Percentiles rank a stretch among this genome's conserved stretches.
These are phyloP conservation scores for Russula compacta DNA, from an alignment of 768 basidiomycete genomes.

Conservation along the genomic window DNA sequence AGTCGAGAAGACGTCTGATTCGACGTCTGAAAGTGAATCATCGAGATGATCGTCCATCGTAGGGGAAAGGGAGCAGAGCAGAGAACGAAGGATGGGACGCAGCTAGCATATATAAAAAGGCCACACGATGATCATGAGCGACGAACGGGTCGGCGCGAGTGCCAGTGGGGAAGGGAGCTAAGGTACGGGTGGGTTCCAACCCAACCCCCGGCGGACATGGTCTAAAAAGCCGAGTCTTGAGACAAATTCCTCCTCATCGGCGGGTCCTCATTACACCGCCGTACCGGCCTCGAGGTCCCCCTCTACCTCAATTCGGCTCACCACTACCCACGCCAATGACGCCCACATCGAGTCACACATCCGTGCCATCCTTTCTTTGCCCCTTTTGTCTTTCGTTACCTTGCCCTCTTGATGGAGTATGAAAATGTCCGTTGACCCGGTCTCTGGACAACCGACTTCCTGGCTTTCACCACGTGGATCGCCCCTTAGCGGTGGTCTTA, in stretches of 20 bases:
- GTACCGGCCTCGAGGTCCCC: slow-evolving; percentile 8
- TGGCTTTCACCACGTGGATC: background rate
- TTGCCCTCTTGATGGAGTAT: too few species aligned
- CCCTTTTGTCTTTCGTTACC: background rate
- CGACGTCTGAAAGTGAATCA: slow-evolving; percentile 31
- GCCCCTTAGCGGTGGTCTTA: too few species aligned
- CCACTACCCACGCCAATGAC: background rate
- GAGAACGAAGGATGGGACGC: background rate
- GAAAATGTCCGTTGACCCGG: background rate
- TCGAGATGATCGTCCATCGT: slow-evolving; percentile 23
- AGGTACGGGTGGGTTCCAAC: too few species aligned
- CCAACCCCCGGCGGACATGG: slow-evolving; percentile 10
- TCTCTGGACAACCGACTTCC: background rate
- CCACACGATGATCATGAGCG: slow-evolving; percentile 6
- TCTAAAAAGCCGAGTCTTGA: background rate
- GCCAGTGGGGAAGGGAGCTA: too few species aligned
- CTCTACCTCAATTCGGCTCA: background rate
- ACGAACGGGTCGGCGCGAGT: too few species aligned
- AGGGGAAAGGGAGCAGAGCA: slow-evolving; percentile 9
- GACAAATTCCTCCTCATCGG: background rate
- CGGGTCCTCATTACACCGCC: slow-evolving; percentile 12
- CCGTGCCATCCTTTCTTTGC: too few species aligned
- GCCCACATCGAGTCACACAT: background rate
- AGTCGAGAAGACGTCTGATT: slow-evolving; percentile 39
- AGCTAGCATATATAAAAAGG: slow-evolving; percentile 19